A percentile compares a stretch with the other conserved stretches of the same genome.
Conservation (phyloP, 2,329 filamentous ascomycete species). For the Knufia fluminis region DNA sequence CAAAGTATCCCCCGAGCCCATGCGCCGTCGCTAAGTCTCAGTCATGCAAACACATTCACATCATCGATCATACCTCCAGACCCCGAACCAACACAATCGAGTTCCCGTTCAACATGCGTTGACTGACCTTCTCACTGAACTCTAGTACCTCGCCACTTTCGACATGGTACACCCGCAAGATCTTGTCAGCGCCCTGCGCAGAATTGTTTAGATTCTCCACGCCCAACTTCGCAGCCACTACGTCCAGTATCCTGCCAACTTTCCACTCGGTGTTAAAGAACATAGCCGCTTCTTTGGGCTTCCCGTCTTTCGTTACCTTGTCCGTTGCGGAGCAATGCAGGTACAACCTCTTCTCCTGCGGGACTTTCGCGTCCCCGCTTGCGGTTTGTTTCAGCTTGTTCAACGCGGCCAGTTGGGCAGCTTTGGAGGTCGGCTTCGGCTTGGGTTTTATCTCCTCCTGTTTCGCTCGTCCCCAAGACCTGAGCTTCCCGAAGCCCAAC, state of each 20-base stretch:
- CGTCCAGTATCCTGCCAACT: constrained; percentile 56
- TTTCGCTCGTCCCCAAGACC: constrained; percentile 71
- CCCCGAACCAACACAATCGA: constrained; percentile 82
- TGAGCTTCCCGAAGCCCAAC: constrained; percentile 66
- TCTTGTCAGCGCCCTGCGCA: constrained; percentile 49
- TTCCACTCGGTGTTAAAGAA: constrained; percentile 80
- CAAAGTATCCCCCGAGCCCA: neutral
- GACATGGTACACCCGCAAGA: constrained; percentile 82
- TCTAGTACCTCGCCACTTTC: constrained; percentile 79
- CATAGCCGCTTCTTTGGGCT: constrained; percentile 72
- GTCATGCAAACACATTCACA: constrained; percentile 36
- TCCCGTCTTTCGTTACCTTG: constrained; percentile 65
- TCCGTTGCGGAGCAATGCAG: constrained; percentile 83
- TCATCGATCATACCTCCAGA: constrained; percentile 56
- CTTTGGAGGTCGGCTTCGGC: constrained; percentile 53
- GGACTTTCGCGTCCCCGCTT: constrained; percentile 78
- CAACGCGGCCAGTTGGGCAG: constrained; percentile 58
- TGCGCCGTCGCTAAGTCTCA: neutral
- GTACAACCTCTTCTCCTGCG: constrained; percentile 78
- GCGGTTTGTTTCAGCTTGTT: constrained; percentile 76
- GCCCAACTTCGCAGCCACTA: constrained; percentile 34
- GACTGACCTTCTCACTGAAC: constrained; percentile 77
- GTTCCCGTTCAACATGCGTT: constrained; percentile 63
- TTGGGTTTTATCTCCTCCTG: constrained; percentile 57
- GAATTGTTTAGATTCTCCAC: constrained; percentile 40